These are phyloP conservation scores for Microdochium paspali DNA, from an alignment of 2,329 filamentous ascomycete genomes.

Conservation along the genomic window DNA sequence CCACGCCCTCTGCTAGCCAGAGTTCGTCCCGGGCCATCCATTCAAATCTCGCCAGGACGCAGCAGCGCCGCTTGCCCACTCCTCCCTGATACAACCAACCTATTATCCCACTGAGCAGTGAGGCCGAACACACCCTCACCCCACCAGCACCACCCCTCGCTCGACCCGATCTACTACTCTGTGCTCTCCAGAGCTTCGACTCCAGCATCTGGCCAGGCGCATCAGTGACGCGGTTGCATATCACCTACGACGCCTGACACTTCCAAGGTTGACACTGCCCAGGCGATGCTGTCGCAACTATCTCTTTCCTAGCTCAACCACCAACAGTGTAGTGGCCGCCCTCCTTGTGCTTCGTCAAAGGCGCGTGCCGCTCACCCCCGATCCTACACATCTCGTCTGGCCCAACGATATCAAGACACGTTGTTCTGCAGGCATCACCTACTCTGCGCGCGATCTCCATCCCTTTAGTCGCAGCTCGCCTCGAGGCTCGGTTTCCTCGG, in stretches of 20 bases:
- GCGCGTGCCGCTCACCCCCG: slow-evolving; percentile 21
- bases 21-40: background rate
- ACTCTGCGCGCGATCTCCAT: slow-evolving; percentile 18
- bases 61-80: background rate
- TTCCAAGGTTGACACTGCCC: too few relatives aligned
- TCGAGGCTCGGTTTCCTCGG: slow-evolving; percentile 11
- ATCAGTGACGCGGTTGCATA: background rate
- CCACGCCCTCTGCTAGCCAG: background rate
- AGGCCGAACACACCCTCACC: background rate
- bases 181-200: background rate
- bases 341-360: slow-evolving; percentile 19
- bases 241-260: too few relatives aligned
- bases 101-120: background rate
- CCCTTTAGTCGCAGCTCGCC: background rate
- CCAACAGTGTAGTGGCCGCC: slow-evolving; percentile 6
- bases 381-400: slow-evolving; percentile 14
- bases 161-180: background rate
- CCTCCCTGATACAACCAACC: background rate
- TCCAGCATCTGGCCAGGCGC: background rate
- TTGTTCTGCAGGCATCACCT: slow-evolving; percentile 40
- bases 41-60: background rate
- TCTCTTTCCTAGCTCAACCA: slow-evolving; percentile 13
- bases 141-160: slow-evolving; percentile 1
- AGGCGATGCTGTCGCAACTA: slow-evolving; percentile 13
- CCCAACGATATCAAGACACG: slow-evolving; percentile 53